These are phyloP conservation scores for Ceraceosorus guamensis DNA, from an alignment of 1,284 basidiomycete genomes.

Conservation along the genomic window DNA sequence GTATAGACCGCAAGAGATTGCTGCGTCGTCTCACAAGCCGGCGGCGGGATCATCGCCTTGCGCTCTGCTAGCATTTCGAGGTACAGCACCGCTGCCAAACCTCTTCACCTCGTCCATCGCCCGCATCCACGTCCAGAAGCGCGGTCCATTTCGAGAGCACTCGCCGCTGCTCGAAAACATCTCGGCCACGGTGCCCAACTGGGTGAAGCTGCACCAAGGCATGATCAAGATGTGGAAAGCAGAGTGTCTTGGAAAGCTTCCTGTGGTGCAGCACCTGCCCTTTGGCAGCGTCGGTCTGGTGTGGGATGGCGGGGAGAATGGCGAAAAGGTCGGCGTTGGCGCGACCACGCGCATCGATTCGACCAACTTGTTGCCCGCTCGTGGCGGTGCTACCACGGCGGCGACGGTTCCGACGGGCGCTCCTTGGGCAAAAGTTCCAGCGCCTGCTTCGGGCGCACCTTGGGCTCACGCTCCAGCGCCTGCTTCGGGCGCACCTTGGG, in stretches of 20 bases:
- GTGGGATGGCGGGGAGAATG: conserved; percentile 11
- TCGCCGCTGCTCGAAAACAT: conserved; percentile 76
- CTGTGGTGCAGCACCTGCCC: conserved; percentile 89
- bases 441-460: no score
- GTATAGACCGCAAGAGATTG: conserved; percentile 5
- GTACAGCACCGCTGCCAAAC: conserved; percentile 21
- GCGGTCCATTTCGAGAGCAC: conserved; percentile 39
- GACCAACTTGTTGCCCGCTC: no score
- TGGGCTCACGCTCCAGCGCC: no score
- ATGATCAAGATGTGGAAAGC: conserved; percentile 94
- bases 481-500: no score
- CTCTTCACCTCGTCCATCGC: conserved; percentile 57
- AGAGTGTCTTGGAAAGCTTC: conserved; percentile 89
- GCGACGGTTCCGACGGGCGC: no score
- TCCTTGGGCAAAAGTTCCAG: no score
- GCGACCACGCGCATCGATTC: no score
- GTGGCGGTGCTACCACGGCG: no score
- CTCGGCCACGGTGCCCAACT: conserved; percentile 72
- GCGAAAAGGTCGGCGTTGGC: no score
- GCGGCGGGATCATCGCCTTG: not conserved
- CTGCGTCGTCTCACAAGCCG: conserved; percentile 6
- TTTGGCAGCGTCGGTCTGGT: conserved; percentile 56
- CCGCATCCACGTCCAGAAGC: conserved; percentile 51
- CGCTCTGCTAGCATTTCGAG: not conserved
- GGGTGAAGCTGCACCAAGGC: conserved; percentile 81